Base-by-base conservation (phyloP, 75 land plant species). In the Cunninghamia lanceolata region DNA sequence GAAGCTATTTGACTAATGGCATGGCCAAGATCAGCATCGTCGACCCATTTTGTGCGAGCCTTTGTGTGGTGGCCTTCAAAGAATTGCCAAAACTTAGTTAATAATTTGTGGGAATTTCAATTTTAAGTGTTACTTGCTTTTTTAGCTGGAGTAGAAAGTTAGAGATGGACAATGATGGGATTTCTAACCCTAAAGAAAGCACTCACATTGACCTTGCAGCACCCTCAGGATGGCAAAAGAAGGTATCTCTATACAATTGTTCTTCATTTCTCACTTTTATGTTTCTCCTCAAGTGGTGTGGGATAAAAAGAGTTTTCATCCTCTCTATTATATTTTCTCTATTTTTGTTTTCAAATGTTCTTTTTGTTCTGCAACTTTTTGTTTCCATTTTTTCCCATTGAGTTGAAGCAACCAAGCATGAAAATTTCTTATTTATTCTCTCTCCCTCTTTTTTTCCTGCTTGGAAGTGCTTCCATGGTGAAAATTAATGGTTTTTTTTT, bases 171-270 rank as follows among this genome's bases (percentile, higher is more conserved):
- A 14, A 16, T 50, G 53, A 50, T 15, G 16, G 16, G 14, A 1
- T 50, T 50, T 50, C 53, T 50, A 56, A 21, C 63, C 63, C 63
- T 56, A 56, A 56, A 15, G 79, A 36, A 76, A 38, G 25, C 19
- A 42, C 40, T 16, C 40, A 6, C 40, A 39, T 16, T 1, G 79
- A 76, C 17, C 79, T 35, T 17, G 25, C 79, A 21, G 79, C 79
- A 34, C 79, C 79, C 2, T 19, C 79, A 36, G 79, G 79, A 36
- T 76, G 79, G 79, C 34, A 76, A 21, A 76, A 76, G 79, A 76
- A 76, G 79, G 79, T 76, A 36, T 19, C 8, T 4, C 5, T 15
- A 3, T 5, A 15, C 6, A 19, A 17, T 4, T 39, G 0, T 76
- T 16, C 21, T 76, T 35, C 35, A 38, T 36, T 19, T 36, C 40